Evolutionary conservation across 768 basidiomycete genomes (phyloP), one percentile per base, ranked within the genome.

Genomic region (Naganishia vaughanmartiniae): DNA sequence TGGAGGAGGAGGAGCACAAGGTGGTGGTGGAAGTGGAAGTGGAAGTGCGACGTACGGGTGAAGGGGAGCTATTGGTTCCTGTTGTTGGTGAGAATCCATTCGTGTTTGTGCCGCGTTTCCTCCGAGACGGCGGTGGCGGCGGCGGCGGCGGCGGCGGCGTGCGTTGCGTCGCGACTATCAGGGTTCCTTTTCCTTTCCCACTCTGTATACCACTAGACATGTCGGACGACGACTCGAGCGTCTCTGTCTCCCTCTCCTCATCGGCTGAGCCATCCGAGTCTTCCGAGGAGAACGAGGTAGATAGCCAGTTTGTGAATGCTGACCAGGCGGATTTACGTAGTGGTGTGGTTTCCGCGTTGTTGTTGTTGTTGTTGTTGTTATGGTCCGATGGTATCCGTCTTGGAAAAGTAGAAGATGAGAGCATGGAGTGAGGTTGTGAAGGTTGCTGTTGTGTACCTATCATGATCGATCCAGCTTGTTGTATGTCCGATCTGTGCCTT

Each of bases 251-350:
- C 48, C 48, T n/a, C 24, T 28, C 54, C 19, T 55, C 60, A 34
- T 63, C 60, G 24, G 42, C 39, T n/a, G 48, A 51, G 1, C 48
- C 48, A 51, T 51, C 48, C 48, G 48, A 55, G 30, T 63, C 60
- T n/a, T 63, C 60, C 17, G 60, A 63, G 42, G 60, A 63, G 60
- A 63, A 63, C 60, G 60, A 63, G 24, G 60, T 63, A 5, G 39
- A 4, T 2, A 63, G 60, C 60, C 60, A 63, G 10, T 34, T 28
- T 9, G 60, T 63, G 42, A 63, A 63, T 15, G 28, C 30, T 6
- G 60, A 45, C 60, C 60, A 63, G 11, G 60, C 60, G 11, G 60
- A 63, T 45, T 63, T 63, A 15, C 39, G 36, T 4, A 42, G 30
- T 19, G 54, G 24, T 4, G 54, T 2, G 12, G 26, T 31, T 10